phyloP scores from a whole-genome alignment of 2,329 filamentous ascomycete species.

The Ophioceras dolichostomum region DNA sequence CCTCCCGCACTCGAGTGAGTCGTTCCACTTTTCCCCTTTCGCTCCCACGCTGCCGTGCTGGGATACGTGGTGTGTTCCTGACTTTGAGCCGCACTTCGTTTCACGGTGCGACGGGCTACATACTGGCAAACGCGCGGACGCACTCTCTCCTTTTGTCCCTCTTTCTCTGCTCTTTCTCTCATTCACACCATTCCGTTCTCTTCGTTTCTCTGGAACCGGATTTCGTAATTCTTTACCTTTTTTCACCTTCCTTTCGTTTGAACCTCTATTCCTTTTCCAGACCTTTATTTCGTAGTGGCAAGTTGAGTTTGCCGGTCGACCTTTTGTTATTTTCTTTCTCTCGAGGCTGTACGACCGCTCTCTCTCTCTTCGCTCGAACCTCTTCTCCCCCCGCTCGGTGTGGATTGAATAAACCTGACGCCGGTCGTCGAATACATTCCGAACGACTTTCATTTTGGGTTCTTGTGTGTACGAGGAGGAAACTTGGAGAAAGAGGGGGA shows the following conservation, averaged over 20 bases:
- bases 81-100: no score
- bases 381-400: not conserved
- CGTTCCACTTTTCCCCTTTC: not conserved
- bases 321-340: no score
- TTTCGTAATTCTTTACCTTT: slow-evolving; percentile 1
- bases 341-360: not conserved
- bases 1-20: no score
- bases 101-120: no score
- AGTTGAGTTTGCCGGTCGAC: not conserved
- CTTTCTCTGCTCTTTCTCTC: slow-evolving; percentile 1
- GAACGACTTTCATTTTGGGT: no score
- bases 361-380: not conserved
- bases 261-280: not conserved
- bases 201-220: slow-evolving; percentile 1
- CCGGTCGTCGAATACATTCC: no score
- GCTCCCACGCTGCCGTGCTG: no score
- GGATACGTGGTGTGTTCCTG: no score
- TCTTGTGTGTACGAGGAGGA: no score
- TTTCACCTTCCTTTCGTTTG: not conserved
- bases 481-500: no score
- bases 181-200: slow-evolving; percentile 1
- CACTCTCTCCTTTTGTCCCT: slow-evolving; percentile 3
- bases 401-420: no score
- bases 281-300: not conserved
- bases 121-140: no score